Evolutionary conservation across 768 basidiomycete species (phyloP), one percentile per base, ranked within the genome.

Genomic region (Coprinellus micaceus): DNA sequence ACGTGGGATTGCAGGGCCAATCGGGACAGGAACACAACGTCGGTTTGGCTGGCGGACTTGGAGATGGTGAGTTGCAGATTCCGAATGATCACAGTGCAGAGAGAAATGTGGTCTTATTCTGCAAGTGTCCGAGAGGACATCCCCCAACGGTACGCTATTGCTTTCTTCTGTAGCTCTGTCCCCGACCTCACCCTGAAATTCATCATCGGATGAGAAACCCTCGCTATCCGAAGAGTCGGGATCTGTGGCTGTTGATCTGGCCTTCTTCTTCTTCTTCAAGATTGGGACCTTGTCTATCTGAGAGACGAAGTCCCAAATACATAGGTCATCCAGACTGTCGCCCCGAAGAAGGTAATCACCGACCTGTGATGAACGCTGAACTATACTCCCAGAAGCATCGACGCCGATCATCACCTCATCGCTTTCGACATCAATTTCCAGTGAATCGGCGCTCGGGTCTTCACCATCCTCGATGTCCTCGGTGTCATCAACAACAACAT

Each of bases 1-100:
- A 0, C 71, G 58, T 5, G 75, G 76, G 1, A 79, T 50, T 0
- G 72, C 55, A 1, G 59, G 59, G 0, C 77, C 77, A 17, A 77
- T 63, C 0, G 68, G 68, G 1, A 76, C 71, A 17, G 71, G 69
- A 36, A 76, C 63, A n/a, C 63, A 30, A 0, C 47, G 11, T 1
- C 52, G 26, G 11, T 45, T 19, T 24, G 39, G 25, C 9, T 24
- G 4, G 1, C 56, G 43, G 5, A 64, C 33, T 28, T 48, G 50
- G n/a, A 68, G 44, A 10, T 40, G 13, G 48, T 73, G 67, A 0
- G 63, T 63, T 0, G 50, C 13, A 10, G 12, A 17, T 12, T 73
- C 62, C 0, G 58, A 45, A 62, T 73, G 72, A 9, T 6, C 10
- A 5, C 6, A 9, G 5, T 48, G 9, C 11, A 44, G 21, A 10